These are phyloP conservation scores for Sparassis latifolia DNA, from an alignment of 1,284 basidiomycete genomes.

Conservation along the genomic window DNA sequence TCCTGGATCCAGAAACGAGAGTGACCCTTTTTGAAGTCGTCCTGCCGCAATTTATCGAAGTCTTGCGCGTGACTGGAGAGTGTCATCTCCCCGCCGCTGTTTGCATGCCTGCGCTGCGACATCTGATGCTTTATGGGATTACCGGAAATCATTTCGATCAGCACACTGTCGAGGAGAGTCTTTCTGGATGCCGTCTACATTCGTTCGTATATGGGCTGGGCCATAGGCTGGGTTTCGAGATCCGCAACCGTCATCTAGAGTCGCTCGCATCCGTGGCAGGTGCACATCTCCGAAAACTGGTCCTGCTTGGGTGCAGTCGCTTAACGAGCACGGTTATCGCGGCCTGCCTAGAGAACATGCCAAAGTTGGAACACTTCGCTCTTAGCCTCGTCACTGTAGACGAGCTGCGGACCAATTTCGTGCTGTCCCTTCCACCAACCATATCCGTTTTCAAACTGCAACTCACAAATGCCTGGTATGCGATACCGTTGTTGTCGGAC, in stretches of 20 bases:
- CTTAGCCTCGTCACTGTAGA: conserved; percentile 31
- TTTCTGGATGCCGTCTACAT: conserved; percentile 24
- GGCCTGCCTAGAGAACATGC: conserved; percentile 23
- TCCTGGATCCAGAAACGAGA: conserved; percentile 25
- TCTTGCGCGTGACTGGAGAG: conserved; percentile 32
- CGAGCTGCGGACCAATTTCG: conserved; percentile 30
- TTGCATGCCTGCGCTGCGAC: conserved; percentile 22
- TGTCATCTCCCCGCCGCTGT: conserved; percentile 17
- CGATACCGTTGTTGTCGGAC: conserved; percentile 23
- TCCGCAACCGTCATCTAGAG: conserved; percentile 29
- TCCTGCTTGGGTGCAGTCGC: conserved; percentile 30
- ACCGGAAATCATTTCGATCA: conserved; percentile 33
- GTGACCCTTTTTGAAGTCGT: conserved; percentile 26
- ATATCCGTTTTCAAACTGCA: conserved; percentile 30
- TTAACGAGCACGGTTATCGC: conserved; percentile 27
- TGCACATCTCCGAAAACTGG: conserved; percentile 26
- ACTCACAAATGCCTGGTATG: conserved; percentile 29
- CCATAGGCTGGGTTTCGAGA: conserved; percentile 31
- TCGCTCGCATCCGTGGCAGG: conserved; percentile 25
- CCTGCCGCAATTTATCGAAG: conserved; percentile 17
- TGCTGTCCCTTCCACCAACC: conserved; percentile 24
- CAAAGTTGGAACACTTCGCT: conserved; percentile 31
- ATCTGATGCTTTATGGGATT: conserved; percentile 28
- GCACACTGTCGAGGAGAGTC: conserved; percentile 21
- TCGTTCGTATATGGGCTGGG: conserved; percentile 32